A percentile compares a stretch with the other conserved stretches of the same genome.
phyloP scores from a whole-genome alignment of 345 rosid genomes.

The Boechera divaricarpa region DNA sequence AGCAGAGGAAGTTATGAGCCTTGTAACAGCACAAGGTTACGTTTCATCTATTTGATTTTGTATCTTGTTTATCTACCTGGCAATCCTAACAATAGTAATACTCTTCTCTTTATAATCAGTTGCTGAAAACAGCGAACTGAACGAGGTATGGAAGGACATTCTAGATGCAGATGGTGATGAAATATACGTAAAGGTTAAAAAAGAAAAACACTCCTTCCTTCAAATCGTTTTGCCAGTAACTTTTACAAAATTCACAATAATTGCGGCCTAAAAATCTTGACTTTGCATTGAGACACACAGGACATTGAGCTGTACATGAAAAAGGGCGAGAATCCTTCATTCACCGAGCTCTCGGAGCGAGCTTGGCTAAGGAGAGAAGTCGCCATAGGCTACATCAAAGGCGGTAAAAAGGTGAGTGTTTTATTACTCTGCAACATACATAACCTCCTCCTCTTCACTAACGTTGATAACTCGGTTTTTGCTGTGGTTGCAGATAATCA shows the following conservation, averaged over 20 bases:
- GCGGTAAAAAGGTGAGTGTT: constrained; percentile 62
- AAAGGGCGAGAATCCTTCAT: constrained; percentile 84
- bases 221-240: background rate
- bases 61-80: background rate
- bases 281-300: constrained; percentile 47
- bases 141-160: constrained; percentile 96
- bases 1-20: constrained; percentile 96
- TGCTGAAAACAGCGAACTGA: constrained; percentile 78
- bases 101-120: constrained; percentile 53
- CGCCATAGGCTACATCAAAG: constrained; percentile 86
- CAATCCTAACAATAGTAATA: constrained; percentile 3
- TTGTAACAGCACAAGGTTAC: constrained; percentile 96
- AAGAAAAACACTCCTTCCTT: background rate
- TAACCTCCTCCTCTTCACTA: background rate
- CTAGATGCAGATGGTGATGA: constrained; percentile 94
- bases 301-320: constrained; percentile 80
- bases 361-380: constrained; percentile 81
- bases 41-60: background rate
- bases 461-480: background rate
- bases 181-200: constrained; percentile 82
- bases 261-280: constrained; percentile 10
- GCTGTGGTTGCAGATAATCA: constrained; percentile 65
- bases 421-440: background rate
- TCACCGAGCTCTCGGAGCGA: constrained; percentile 78
- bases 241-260: background rate